Conservation (phyloP, 441 rosid genomes). For the Jatropha multifida region DNA sequence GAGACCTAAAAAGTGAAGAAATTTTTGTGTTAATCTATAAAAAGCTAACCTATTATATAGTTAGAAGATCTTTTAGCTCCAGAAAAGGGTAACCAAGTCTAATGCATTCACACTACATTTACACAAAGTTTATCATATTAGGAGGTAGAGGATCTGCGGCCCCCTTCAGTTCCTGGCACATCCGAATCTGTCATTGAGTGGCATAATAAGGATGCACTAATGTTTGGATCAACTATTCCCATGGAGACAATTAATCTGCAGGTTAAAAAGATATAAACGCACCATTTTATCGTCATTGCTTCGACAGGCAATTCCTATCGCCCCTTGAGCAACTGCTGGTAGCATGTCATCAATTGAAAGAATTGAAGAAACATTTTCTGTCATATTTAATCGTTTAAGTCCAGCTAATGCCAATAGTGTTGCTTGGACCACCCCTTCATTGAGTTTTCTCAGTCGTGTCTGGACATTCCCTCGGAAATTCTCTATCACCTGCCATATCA, state of each 20-base stretch:
- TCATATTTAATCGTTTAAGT: conserved; percentile 88
- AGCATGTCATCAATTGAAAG: conserved; percentile 92
- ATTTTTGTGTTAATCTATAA: no score
- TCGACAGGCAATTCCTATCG: conserved; percentile 95
- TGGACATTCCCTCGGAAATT: conserved; percentile 96
- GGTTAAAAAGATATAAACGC: conserved; percentile 11
- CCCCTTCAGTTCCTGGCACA: no score
- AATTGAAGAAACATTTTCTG: conserved; percentile 71
- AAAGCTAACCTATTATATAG: no score
- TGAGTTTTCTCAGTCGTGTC: conserved; percentile 82
- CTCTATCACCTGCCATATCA: conserved; percentile 63
- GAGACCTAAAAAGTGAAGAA: no score
- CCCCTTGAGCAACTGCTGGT: conserved; percentile 99
- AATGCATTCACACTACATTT: no score
- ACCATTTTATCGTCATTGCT: conserved; percentile 83
- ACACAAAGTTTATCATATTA: no score
- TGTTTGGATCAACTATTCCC: background rate
- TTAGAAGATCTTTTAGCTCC: no score
- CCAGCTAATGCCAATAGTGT: conserved; percentile 95
- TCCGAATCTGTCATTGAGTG: no score
- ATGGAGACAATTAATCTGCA: background rate
- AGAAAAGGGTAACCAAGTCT: no score
- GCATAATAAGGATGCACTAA: background rate
- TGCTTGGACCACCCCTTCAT: conserved; percentile 81
- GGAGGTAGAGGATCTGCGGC: no score